phyloP scores from a whole-genome alignment of 441 rosid genomes.

The Eruca vesicaria region DNA sequence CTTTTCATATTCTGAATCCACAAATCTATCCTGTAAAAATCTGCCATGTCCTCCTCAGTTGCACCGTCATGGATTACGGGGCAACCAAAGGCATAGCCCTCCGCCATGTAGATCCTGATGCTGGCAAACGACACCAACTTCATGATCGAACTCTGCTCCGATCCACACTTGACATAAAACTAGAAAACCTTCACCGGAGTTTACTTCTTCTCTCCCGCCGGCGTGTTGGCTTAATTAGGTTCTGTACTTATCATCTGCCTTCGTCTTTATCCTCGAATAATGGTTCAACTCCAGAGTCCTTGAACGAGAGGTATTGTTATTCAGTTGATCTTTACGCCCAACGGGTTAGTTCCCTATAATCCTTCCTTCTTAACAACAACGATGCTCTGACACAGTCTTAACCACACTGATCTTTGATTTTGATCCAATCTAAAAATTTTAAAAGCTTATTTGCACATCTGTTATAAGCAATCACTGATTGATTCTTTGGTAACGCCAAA shows the following conservation, averaged over 20 bases:
- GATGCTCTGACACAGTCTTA: background rate
- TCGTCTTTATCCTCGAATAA: background rate
- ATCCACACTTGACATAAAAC: too few relatives aligned
- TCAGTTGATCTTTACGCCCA: too few relatives aligned
- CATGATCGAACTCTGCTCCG: too few relatives aligned
- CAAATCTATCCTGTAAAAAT: too few relatives aligned
- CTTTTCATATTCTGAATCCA: too few relatives aligned
- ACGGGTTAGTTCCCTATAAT: background rate
- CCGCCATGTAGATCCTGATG: too few relatives aligned
- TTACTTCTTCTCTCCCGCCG: background rate
- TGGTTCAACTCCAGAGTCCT: background rate
- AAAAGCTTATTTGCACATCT: background rate
- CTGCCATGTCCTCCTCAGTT: too few relatives aligned
- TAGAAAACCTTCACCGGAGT: too few relatives aligned
- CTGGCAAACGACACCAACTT: too few relatives aligned
- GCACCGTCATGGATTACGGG: too few relatives aligned
- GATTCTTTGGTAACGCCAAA: background rate
- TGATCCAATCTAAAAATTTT: background rate
- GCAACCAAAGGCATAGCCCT: too few relatives aligned
- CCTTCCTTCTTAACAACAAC: background rate
- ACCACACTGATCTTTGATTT: background rate
- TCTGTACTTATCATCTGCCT: background rate
- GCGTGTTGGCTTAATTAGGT: background rate
- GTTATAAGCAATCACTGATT: background rate
- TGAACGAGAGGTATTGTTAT: background rate